Base-by-base conservation (phyloP, 1,139 yeast species). In the Saccharomyces hybrid region DNA sequence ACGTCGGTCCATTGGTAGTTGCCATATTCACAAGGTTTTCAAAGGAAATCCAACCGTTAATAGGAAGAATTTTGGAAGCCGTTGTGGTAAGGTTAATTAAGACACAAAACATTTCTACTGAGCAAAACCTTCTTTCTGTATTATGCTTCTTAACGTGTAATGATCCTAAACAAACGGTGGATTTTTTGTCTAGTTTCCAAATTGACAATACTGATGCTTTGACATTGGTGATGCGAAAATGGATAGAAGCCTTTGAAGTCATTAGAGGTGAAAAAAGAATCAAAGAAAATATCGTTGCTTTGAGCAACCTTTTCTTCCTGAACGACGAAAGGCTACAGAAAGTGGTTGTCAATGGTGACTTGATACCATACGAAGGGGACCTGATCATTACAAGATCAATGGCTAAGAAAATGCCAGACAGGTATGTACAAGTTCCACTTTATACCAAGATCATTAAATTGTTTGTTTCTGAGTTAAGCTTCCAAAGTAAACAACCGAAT, bases 211-310 rank as follows among this genome's bases (percentile, higher is more conserved):
- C 52, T 0, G 57, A 54, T 3, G 84, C 83, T 1, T 67, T 85
- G 14, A 68, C 70, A 7, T 68, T 74, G 2, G 80, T 85, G 1
- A 66, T 88, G 51, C 84, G 85, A 4, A 84, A 86, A 54, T 91
- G 98, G 97, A 78, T 91, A 52, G 82, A 82, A 41, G 80, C 90
- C 2, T 91, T 88, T 70, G 95, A 88, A 63, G 82, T 86, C 1
- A 79, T 91, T 48, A 75, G 95, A 56, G 97, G 97, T 0, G 84
- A 80, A 57, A 87, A 84, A 44, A 83, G 82, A 57, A 88, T 91
- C 54, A 78, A 80, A 59, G 82, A 82, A 56, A 88, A 88, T 65
- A 79, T 88, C 4, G 68, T 80, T 46, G 96, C 97, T 0, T 74
- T 93, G 48, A 82, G 82, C 28, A 79, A 80, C 55, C 73, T 91